Evolutionary conservation across 2,329 filamentous ascomycete genomes (phyloP), one percentile per base, ranked within the genome.

Genomic region (Coniochaeta prunicola): DNA sequence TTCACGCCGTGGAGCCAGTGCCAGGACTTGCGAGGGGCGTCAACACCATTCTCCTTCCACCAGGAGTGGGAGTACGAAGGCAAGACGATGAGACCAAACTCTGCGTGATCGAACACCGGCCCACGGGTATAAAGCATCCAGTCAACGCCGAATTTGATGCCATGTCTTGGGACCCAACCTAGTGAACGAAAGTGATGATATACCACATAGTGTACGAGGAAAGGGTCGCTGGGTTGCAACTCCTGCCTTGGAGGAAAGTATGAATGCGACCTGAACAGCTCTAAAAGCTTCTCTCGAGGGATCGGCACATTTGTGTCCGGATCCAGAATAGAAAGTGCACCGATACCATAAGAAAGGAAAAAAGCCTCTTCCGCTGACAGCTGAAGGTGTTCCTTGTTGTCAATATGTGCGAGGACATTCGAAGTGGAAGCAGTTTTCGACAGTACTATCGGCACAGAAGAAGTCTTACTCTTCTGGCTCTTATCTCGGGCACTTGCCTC

Each of bases 151-250:
- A 99, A 99, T 69, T 99, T 99, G 70, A 96, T 87, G 36, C 94
- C 96, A 5, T 90, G 86, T 15, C 96, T 88, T 0, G 96, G 89
- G 1, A 97, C 91, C 93, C 94, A 99, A 26, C 94, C 94, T 0
- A 97, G 80, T 0, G 92, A 96, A 38, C 94, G 88, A 75, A 96
- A 99, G 71, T 99, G 93, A 70, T 99, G 94, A 71, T 96, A 99
- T 19, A 91, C 91, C 13, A 86, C 86, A 68, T 97, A 99, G 59
- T 91, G 87, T 0, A 96, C 72, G 21, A 97, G 76, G 72, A 99
- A 99, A 0, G 85, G 82, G 67, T 96, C 90, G 70, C 96, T 91
- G 0, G 91, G 85, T 17, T 81, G 78, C 3, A 91, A 77, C 12
- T 73, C 69, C 7, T 17, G n/a, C 12, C 77, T 76, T 9, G 87